Conservation (phyloP, 306 rosid genomes). For the Vigna reflexopilosa region DNA sequence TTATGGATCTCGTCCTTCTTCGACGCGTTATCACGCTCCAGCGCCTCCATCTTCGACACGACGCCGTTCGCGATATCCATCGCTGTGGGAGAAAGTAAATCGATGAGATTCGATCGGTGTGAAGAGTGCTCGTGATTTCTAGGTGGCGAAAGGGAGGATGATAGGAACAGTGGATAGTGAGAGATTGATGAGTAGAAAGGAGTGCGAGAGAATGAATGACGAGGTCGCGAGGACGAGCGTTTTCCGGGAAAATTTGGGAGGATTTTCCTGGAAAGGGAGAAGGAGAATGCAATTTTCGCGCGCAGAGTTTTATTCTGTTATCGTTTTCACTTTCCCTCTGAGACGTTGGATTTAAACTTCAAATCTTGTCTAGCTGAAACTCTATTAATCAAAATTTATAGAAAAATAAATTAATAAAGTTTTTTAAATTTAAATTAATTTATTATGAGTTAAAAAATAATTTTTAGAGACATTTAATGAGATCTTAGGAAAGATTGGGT, state of each 20-base stretch:
- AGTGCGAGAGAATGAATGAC: conserved; percentile 3
- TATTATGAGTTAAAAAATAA: too few relatives aligned
- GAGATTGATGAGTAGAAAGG: not conserved
- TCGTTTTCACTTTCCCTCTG: too few relatives aligned
- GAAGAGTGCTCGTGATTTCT: not conserved
- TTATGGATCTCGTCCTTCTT: conserved; percentile 47
- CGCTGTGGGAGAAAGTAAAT: not conserved
- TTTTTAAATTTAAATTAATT: too few relatives aligned
- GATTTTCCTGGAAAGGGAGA: conserved; percentile 8
- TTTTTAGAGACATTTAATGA: too few relatives aligned
- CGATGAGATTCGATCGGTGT: not conserved
- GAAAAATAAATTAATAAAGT: too few relatives aligned
- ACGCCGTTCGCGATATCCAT: conserved; percentile 48
- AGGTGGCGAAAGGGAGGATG: not conserved
- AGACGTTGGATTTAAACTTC: too few relatives aligned
- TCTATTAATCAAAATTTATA: too few relatives aligned
- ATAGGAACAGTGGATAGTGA: not conserved
- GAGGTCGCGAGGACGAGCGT: not conserved
- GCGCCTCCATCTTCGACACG: conserved; percentile 39
- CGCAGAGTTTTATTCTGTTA: not conserved
- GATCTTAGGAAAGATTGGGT: too few relatives aligned
- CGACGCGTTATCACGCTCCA: conserved; percentile 61
- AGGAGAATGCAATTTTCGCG: conserved; percentile 4
- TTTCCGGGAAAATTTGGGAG: conserved; percentile 11
- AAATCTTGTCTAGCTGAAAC: too few relatives aligned